Evolutionary conservation across 306 rosid genomes (phyloP), one percentile per base, ranked within the genome.

Genomic region (Carpinus viminea): DNA sequence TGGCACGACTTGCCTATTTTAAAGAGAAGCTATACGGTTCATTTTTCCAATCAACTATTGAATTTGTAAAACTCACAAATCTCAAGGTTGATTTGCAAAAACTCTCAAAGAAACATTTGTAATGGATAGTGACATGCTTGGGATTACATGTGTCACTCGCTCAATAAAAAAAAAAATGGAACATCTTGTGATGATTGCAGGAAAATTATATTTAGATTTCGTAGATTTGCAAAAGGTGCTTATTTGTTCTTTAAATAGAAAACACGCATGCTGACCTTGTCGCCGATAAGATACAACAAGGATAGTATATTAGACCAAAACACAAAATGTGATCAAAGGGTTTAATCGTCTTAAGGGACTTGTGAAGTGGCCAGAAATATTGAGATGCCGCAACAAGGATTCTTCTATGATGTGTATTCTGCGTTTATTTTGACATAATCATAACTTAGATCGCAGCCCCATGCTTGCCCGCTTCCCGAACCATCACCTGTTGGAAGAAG

Each of bases 401-500:
- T 43, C 72, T n/a, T 68, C 71, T 84, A 93, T 54, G 98, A 72
- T 65, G 97, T 90, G 80, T 95, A 95, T 80, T 93, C 98, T 0
- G 99, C 99, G 74, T 95, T 95, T 76, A 95, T 91, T 79, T 93
- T 95, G 64, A 93, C 89, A 52, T 95, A 95, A 74, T 93, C 99
- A 2, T 91, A 93, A 75, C 97, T 93, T 75, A 95, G 85, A 76
- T 93, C 98, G 36, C 98, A 95, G 56, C 98, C 97, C 98, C 97
- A 95, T 65, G 99, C 98, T 76, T 87, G 92, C 34, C 98, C 98
- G 15, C 68, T 70, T 73, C 96, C 98, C 1, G 84, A 82, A 8
- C 97, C 98, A 72, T 92, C 86, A 77, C 98, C 98, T 95, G 89
- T 71, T 8, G 43, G 68, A 18, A 47, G 72, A 78, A 68, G 70